Percentiles rank a stretch among this genome's conserved stretches.
Conservation (phyloP, 176 grass and related monocot genomes). For the Thalia dealbata region DNA sequence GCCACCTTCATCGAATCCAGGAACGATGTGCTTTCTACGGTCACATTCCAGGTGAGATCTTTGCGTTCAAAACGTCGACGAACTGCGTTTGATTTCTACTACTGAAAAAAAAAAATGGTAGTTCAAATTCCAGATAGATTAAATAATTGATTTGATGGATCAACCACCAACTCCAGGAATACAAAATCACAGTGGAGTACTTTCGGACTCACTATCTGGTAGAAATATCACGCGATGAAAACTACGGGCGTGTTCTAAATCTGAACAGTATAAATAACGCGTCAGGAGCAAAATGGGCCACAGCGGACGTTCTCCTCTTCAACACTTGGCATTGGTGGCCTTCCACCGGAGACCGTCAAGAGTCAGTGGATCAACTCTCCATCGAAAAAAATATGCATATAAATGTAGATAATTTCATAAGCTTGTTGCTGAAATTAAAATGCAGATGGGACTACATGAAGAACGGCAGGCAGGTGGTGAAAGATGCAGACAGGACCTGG, state of each 20-base stretch:
- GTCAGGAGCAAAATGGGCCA: conserved; percentile 28
- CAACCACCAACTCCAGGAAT: no score
- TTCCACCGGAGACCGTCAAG: conserved; percentile 30
- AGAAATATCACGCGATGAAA: conserved; percentile 30
- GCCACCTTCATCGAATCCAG: conserved; percentile 13
- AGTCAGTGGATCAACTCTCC: conserved; percentile 18
- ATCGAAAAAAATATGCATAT: no score
- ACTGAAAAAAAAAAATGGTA: no score
- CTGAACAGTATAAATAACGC: conserved; percentile 44
- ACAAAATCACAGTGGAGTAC: conserved; percentile 55
- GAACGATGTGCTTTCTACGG: conserved; percentile 18
- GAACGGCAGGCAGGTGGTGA: conserved; percentile 15
- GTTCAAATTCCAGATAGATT: no score
- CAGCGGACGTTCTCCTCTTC: conserved; percentile 73
- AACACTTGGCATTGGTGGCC: conserved; percentile 95
- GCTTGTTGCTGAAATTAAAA: background rate
- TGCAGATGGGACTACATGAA: conserved; percentile 70
- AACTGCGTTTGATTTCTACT: no score
- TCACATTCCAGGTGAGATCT: conserved; percentile 68
- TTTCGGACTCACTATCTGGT: conserved; percentile 88
- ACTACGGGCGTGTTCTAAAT: conserved; percentile 48
- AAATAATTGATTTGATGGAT: no score
- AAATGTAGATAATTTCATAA: no score
- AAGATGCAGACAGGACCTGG: conserved; percentile 59
- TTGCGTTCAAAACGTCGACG: no score